Percentiles rank a stretch among this genome's conserved stretches.
Conservation (phyloP, 148 eudicot genomes). For the Arctostaphylos glauca region DNA sequence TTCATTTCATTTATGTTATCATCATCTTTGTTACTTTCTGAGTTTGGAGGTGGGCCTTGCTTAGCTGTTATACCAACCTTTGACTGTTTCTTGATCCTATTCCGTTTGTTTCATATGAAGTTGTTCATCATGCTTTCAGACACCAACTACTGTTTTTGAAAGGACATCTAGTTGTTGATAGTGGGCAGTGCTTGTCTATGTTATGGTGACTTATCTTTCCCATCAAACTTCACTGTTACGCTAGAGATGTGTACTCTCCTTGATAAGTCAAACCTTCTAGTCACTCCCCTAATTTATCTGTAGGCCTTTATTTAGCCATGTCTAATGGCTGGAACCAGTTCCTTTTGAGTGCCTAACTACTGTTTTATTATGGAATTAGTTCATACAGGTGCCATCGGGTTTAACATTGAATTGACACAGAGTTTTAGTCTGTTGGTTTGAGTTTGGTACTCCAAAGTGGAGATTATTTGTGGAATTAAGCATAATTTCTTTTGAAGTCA, state of each 20-base stretch:
- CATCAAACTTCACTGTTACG: background rate
- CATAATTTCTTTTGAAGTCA: background rate
- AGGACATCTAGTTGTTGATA: background rate
- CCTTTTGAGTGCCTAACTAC: background rate
- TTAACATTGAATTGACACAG: background rate
- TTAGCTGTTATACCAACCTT: background rate
- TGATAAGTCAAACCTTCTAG: background rate
- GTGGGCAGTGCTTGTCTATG: background rate
- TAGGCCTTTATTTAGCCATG: background rate
- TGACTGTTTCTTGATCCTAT: background rate
- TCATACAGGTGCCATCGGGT: background rate
- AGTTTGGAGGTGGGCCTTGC: background rate
- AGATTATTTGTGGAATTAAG: conserved; percentile 8
- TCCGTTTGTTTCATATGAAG: background rate
- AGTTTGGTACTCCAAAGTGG: background rate
- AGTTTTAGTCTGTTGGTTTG: background rate
- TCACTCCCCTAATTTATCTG: background rate
- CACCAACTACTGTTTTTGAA: background rate
- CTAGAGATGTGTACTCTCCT: background rate
- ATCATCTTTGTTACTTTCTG: background rate
- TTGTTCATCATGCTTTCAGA: background rate
- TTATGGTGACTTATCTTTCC: conserved; percentile 2
- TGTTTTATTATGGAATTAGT: background rate
- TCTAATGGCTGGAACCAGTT: background rate
- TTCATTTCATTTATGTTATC: background rate